Base-by-base conservation (phyloP, 2,329 filamentous ascomycete species). In the Exophiala phaeomuriformis region DNA sequence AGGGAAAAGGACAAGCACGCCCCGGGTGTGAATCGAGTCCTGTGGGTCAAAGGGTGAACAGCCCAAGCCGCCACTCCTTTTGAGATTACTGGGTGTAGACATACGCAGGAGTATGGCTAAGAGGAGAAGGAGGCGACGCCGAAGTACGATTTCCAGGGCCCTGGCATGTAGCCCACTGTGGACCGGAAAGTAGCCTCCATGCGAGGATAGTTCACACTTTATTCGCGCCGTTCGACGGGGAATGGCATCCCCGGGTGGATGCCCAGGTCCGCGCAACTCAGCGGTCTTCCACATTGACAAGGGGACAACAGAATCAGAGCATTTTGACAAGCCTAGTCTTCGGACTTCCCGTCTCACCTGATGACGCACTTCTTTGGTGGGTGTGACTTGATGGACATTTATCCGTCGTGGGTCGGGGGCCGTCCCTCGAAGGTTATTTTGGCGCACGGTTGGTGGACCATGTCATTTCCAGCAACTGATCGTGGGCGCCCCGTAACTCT, bases 161-260 rank as follows among this genome's bases (percentile, higher is more conserved):
- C 37, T 37, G 39, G 28, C 8, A 32, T 45, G 43, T 30, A 39
- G 35, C 41, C 35, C 27, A 33, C 51, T 35, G 33, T 49, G 40
- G 41, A 44, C 49, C 35, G 46, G n/a, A 27, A n/a, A 30, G 45
- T 45, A 45, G 52, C 41, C 35, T 32, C 3, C 40, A 32, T 4
- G 32, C 19, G 35, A 40, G 49, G 6, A 49, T 36, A 30, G 43
- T 39, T 51, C 10, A 40, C 45, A 19, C 46, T 44, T 46, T 52
- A 35, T 45, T 36, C 40, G 47, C 55, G 49, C 55, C 51, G 52
- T 42, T 51, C 51, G 51, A 51, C 55, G 55, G 55, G 55, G 55
- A 58, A 52, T 35, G 27, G 42, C 47, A 47, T 55, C 45, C 55
- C 55, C 47, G 47, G 51, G 37, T 40, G 51, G 43, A 6, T 33